Evolutionary conservation across 805 yeast species (phyloP).

Genomic region (Wickerhamomyces bovis): DNA sequence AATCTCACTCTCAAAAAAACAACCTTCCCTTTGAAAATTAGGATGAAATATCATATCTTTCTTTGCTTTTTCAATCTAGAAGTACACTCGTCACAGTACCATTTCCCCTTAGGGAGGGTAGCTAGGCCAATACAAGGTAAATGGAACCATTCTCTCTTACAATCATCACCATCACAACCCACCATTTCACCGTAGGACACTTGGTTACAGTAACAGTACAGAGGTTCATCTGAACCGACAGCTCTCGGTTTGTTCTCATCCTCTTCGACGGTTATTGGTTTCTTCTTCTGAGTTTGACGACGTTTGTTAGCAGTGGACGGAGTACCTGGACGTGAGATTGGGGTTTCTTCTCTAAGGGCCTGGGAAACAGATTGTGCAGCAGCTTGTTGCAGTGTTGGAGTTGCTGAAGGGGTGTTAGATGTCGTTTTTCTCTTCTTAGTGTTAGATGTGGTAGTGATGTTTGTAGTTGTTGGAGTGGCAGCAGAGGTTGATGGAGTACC

Average conservation of each 20-base stretch:
- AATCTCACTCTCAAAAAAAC: too few relatives aligned
- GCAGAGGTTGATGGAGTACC: slow-evolving; percentile 21
- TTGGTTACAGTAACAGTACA: slow-evolving; percentile 94
- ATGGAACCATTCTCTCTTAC: slow-evolving; percentile 95
- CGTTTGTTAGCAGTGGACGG: slow-evolving; percentile 11
- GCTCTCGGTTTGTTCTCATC: not conserved
- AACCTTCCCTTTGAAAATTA: too few relatives aligned
- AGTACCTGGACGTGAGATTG: slow-evolving; percentile 9
- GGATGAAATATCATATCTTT: slow-evolving; percentile 22
- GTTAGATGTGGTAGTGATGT: not conserved
- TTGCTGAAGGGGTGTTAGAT: slow-evolving; percentile 2
- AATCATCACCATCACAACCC: slow-evolving; percentile 93
- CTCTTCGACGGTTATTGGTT: slow-evolving; percentile 1
- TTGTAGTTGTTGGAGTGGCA: slow-evolving; percentile 7
- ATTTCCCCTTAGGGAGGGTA: slow-evolving; percentile 79
- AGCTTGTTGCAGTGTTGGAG: slow-evolving; percentile 3
- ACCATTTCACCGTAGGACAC: slow-evolving; percentile 99
- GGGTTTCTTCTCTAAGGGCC: slow-evolving; percentile 1
- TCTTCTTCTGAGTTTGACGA: slow-evolving; percentile 7
- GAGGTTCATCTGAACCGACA: slow-evolving; percentile 52
- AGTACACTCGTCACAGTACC: slow-evolving; percentile 70
- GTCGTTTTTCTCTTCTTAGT: slow-evolving; percentile 22
- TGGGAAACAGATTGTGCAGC: slow-evolving; percentile 2
- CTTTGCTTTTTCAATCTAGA: slow-evolving; percentile 28
- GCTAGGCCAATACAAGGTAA: slow-evolving; percentile 85